Evolutionary conservation across 352 stramenopile genomes (phyloP).

Genomic region (Pythium guiyangense): DNA sequence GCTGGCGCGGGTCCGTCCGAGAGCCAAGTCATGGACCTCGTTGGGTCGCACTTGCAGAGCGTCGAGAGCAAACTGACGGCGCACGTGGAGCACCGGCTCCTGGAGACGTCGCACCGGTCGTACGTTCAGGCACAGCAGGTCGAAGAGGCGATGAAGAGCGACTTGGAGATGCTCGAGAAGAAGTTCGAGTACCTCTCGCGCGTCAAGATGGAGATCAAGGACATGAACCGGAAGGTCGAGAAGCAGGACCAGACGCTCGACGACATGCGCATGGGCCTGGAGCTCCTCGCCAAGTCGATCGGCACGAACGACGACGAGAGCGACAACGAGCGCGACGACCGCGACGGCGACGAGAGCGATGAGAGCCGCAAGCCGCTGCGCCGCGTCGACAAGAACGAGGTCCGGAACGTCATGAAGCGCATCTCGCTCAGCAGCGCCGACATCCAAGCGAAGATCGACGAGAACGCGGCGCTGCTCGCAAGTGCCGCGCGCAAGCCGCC

Average conservation of each 20-base stretch:
- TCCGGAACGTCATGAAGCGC: slow-evolving; percentile 13
- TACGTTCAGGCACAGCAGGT: no score
- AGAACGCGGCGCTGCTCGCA: slow-evolving; percentile 2
- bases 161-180: no score
- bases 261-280: slow-evolving; percentile 50
- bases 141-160: no score
- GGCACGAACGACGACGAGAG: slow-evolving; percentile 62
- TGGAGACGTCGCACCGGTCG: no score
- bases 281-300: slow-evolving; percentile 59
- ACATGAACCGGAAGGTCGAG: slow-evolving; percentile 45
- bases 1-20: slow-evolving; percentile 19
- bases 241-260: slow-evolving; percentile 59
- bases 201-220: slow-evolving; percentile 78
- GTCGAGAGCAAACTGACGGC: no score
- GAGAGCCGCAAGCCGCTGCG: not conserved
- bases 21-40: slow-evolving; percentile 14
- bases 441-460: slow-evolving; percentile 15
- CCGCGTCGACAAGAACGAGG: slow-evolving; percentile 1
- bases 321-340: slow-evolving; percentile 29
- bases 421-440: no score
- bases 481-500: not conserved
- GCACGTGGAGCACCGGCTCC: no score
- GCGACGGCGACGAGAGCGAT: slow-evolving; percentile 6
- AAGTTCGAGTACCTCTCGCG: no score
- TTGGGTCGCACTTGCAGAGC: no score